These are phyloP conservation scores for Setomelanomma holmii DNA, from an alignment of 2,329 filamentous ascomycete species.

Conservation along the genomic window DNA sequence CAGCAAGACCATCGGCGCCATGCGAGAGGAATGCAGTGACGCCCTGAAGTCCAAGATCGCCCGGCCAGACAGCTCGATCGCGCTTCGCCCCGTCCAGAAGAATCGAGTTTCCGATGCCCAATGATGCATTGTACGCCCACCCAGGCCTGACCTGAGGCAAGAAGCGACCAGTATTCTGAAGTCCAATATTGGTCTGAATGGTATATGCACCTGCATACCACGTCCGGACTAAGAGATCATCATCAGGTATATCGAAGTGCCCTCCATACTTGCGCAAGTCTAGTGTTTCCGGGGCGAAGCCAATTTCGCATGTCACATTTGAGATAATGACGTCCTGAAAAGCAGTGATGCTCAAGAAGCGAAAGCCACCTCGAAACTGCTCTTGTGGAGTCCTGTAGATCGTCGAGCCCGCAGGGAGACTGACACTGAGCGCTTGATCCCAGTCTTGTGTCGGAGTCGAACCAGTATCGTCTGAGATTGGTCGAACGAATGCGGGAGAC, in stretches of 20 bases:
- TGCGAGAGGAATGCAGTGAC: not conserved
- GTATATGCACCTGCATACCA: not conserved
- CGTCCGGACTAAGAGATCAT: not conserved
- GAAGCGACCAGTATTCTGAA: not conserved
- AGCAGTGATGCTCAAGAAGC: slow-evolving; percentile 20
- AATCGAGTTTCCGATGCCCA: not conserved
- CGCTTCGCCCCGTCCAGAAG: not conserved
- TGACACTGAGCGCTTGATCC: slow-evolving; percentile 19
- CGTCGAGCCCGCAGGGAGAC: not conserved
- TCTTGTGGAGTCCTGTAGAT: slow-evolving; percentile 15
- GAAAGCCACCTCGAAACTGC: slow-evolving; percentile 22
- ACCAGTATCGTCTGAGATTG: slow-evolving; percentile 23
- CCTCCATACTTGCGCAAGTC: not conserved
- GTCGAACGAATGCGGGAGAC: slow-evolving; percentile 18
- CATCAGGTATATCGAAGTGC: not conserved
- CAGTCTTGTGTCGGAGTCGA: slow-evolving; percentile 15
- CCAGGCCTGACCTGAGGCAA: not conserved
- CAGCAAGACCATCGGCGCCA: not conserved
- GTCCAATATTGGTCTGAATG: not conserved
- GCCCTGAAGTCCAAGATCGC: not conserved
- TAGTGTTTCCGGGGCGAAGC: not conserved
- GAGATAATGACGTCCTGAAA: not conserved
- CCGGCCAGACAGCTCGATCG: not conserved
- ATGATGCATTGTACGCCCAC: not conserved
- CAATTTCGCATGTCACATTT: not conserved